These are phyloP conservation scores for Lipomyces yamadae DNA, from an alignment of 805 yeast species.

Conservation along the genomic window DNA sequence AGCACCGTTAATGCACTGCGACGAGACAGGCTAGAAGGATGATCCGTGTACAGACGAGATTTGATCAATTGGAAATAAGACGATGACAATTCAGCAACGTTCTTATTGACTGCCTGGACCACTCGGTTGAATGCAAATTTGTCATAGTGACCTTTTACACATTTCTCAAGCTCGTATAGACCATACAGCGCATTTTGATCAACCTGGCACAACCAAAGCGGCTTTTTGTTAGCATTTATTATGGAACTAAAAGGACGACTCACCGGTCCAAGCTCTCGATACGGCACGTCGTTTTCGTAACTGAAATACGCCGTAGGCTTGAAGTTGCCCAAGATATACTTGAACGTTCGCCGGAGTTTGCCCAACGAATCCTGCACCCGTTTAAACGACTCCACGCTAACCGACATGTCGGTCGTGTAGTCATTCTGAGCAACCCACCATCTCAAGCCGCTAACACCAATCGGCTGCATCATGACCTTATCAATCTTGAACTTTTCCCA, in stretches of 20 bases:
- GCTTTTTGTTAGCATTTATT: too few species aligned
- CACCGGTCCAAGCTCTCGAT: slow-evolving; percentile 40
- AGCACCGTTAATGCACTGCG: slow-evolving; percentile 71
- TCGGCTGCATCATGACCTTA: slow-evolving; percentile 54
- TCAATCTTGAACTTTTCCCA: slow-evolving; percentile 54
- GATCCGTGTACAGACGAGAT: slow-evolving; percentile 81
- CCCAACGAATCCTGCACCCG: slow-evolving; percentile 81
- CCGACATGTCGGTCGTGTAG: slow-evolving; percentile 76
- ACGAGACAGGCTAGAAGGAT: slow-evolving; percentile 54
- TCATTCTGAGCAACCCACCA: slow-evolving; percentile 90
- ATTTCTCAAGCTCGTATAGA: slow-evolving; percentile 54
- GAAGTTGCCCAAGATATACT: slow-evolving; percentile 80
- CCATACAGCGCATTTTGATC: slow-evolving; percentile 70
- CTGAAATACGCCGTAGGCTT: slow-evolving; percentile 40
- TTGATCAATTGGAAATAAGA: slow-evolving; percentile 85
- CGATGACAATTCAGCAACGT: slow-evolving; percentile 76
- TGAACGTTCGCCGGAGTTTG: slow-evolving; percentile 80
- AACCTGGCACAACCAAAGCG: not conserved
- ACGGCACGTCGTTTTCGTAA: slow-evolving; percentile 43
- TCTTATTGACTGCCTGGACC: slow-evolving; percentile 67
- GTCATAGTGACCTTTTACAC: slow-evolving; percentile 54
- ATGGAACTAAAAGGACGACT: too few species aligned
- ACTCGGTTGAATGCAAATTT: slow-evolving; percentile 70
- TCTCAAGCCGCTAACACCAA: slow-evolving; percentile 91
- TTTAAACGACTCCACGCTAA: slow-evolving; percentile 71